Percentiles rank a stretch among this genome's conserved stretches.
These are phyloP conservation scores for Ammopiptanthus mongolicus DNA, from an alignment of 306 rosid species.

Conservation along the genomic window DNA sequence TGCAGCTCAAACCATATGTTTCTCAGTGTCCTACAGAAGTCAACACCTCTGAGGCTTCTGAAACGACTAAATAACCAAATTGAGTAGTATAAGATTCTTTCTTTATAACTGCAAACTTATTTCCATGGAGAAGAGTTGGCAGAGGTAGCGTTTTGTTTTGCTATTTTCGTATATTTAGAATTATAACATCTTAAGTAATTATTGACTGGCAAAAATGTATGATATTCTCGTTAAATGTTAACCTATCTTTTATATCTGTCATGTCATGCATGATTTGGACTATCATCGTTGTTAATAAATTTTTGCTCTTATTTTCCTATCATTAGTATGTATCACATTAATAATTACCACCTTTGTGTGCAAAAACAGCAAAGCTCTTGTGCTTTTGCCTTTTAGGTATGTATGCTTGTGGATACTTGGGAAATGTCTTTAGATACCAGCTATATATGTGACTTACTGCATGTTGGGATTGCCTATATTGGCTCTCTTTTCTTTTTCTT, in stretches of 20 bases:
- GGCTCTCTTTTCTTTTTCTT: neutral
- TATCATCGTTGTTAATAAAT: neutral
- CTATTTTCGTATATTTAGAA: neutral
- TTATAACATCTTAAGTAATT: neutral
- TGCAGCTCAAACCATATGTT: conserved; percentile 54
- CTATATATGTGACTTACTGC: neutral
- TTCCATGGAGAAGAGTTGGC: neutral
- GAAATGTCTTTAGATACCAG: neutral
- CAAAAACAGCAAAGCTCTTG: neutral
- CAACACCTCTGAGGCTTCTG: conserved; percentile 30
- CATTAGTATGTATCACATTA: neutral
- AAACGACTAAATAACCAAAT: conserved; percentile 13
- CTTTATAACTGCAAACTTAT: conserved; percentile 1
- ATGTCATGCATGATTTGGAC: neutral
- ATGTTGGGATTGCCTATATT: neutral
- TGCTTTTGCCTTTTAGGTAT: neutral
- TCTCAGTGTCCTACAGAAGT: conserved; percentile 44
- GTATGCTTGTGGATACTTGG: neutral
- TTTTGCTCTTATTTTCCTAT: neutral
- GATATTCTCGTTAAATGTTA: neutral
- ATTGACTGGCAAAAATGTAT: neutral
- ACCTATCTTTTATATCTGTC: neutral
- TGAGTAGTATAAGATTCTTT: neutral
- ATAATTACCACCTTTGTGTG: neutral
- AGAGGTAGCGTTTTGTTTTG: neutral